phyloP scores from a whole-genome alignment of 306 rosid genomes.

The Castanea mollissima region DNA sequence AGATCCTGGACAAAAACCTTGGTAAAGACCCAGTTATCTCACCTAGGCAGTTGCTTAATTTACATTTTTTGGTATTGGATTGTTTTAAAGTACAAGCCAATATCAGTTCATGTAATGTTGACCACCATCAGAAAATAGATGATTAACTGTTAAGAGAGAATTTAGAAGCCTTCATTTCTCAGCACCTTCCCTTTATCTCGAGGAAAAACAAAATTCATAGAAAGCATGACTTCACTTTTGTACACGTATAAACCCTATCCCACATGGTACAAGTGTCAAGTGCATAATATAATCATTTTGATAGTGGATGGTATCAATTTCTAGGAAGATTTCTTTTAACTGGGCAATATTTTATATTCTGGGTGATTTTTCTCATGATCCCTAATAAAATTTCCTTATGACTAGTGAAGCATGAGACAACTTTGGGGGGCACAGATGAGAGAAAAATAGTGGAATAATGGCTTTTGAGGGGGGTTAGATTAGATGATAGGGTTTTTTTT shows the following conservation, averaged over 20 bases:
- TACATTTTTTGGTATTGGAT: too few relatives aligned
- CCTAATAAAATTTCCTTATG: neutral
- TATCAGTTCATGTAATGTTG: neutral
- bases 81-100: neutral
- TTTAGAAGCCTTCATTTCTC: neutral
- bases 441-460: neutral
- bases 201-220: neutral
- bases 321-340: neutral
- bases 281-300: neutral
- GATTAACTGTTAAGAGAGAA: neutral
- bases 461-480: neutral
- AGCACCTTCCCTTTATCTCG: neutral
- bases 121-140: neutral
- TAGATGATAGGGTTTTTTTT: neutral
- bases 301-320: neutral
- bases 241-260: neutral
- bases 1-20: slow-evolving; percentile 71
- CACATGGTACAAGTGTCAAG: neutral
- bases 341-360: neutral
- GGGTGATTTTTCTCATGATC: neutral
- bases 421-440: neutral
- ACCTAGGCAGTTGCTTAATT: neutral
- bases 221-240: neutral
- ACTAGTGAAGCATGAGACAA: neutral
- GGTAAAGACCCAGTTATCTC: slow-evolving; percentile 24